Evolutionary conservation across 768 basidiomycete genomes (phyloP).

Genomic region (Postia placenta): DNA sequence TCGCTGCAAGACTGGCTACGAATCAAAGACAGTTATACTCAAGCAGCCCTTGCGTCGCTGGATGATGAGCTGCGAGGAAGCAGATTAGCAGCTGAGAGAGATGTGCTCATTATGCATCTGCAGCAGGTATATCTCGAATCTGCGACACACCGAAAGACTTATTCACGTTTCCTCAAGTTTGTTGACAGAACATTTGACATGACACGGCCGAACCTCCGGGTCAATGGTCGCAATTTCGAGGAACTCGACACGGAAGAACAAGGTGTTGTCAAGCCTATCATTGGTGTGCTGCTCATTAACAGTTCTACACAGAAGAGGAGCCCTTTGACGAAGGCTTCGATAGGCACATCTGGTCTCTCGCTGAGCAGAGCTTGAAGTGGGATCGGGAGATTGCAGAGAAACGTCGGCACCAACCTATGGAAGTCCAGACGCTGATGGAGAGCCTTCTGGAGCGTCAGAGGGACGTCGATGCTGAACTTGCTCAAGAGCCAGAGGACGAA

Average conservation of each 20-base stretch:
- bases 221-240: slow-evolving; percentile 76
- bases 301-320: slow-evolving; percentile 34
- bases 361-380: slow-evolving; percentile 69
- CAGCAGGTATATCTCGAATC: slow-evolving; percentile 41
- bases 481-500: slow-evolving; percentile 14
- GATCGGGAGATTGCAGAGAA: slow-evolving; percentile 65
- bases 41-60: slow-evolving; percentile 38
- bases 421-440: slow-evolving; percentile 38
- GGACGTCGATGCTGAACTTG: slow-evolving; percentile 22
- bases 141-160: neutral
- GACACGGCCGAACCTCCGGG: slow-evolving; percentile 65
- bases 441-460: slow-evolving; percentile 33
- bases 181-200: slow-evolving; percentile 56
- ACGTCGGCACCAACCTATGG: slow-evolving; percentile 54
- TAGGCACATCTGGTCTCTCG: slow-evolving; percentile 73
- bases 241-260: slow-evolving; percentile 50
- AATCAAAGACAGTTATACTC: slow-evolving; percentile 47
- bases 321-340: slow-evolving; percentile 86
- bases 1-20: slow-evolving; percentile 62
- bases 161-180: slow-evolving; percentile 35
- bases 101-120: slow-evolving; percentile 42
- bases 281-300: neutral
- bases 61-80: slow-evolving; percentile 39
- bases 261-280: slow-evolving; percentile 33
- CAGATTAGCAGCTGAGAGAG: slow-evolving; percentile 37